Percentiles rank a stretch among this genome's conserved stretches.
Evolutionary conservation across 441 rosid genomes (phyloP).

Genomic region (Corymbia calophylla): DNA sequence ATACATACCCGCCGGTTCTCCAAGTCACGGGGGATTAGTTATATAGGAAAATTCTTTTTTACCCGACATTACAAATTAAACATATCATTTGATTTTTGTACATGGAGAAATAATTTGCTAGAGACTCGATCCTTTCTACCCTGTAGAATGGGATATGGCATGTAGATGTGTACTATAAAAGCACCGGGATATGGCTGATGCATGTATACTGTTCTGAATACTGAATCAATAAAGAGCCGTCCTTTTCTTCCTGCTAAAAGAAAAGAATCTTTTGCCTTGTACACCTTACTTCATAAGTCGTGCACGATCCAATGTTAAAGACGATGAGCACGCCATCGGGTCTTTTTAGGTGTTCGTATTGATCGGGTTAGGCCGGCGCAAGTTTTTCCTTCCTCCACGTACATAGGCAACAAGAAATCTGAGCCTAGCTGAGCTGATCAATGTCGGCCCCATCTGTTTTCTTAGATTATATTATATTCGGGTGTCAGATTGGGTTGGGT

Average conservation of each 20-base stretch:
- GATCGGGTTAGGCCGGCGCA: too few relatives aligned
- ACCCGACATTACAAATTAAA: not conserved
- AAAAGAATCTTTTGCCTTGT: not conserved
- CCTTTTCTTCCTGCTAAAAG: not conserved
- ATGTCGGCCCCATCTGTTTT: too few relatives aligned
- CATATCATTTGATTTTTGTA: not conserved
- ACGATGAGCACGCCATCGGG: not conserved
- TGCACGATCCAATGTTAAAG: not conserved
- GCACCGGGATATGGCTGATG: not conserved
- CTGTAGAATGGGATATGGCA: not conserved
- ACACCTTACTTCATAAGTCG: not conserved
- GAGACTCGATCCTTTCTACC: not conserved
- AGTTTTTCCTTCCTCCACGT: too few relatives aligned
- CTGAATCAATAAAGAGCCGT: not conserved
- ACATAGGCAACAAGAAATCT: too few relatives aligned
- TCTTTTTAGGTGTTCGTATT: too few relatives aligned
- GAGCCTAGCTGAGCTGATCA: too few relatives aligned
- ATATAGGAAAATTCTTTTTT: not conserved
- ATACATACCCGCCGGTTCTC: not conserved
- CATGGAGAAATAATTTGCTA: not conserved
- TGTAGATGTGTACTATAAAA: not conserved
- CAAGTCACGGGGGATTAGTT: not conserved
- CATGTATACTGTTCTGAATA: not conserved
- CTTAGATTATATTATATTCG: too few relatives aligned
- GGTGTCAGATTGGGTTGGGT: too few relatives aligned